Base-by-base conservation (phyloP, 2,329 filamentous ascomycete species). In the Nothopassalora personata region DNA sequence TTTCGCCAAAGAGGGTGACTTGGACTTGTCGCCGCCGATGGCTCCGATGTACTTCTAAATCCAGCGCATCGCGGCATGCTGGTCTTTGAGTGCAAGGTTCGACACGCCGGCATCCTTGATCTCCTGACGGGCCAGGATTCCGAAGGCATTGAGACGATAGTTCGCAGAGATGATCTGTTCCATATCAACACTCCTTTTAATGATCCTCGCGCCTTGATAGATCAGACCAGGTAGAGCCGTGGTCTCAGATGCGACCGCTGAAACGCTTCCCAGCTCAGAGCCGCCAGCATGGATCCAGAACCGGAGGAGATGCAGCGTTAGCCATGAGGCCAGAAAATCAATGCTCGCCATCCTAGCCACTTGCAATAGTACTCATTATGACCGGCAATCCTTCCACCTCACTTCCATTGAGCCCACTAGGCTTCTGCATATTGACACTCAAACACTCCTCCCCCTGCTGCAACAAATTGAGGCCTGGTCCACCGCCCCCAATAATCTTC, bases 131-230 rank as follows among this genome's bases (percentile, higher is more conserved):
- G 62, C 66, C 10, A 72, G 60, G 51, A 67, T 73, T 36, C 71
- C 73, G n/a, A 67, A 71, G 5, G 61, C 69, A 18, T 65, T 65
- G 1, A 74, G 62, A 27, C 72, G 68, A 51, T 73, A 70, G 46
- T 69, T 69, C 6, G 93, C 77, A 0, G 83, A 89, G 11, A 92
- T 85, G 0, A 86, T 86, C 72, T 89, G 84, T 33, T 78, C 78
- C 58, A 80, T 64, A 0, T 68, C 64, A 8, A 81, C 73, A 1
- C 79, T 79, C 53, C 73, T 70, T 33, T 64, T 53, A 1, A 79
- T 66, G 11, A 79, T 61, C 5, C 68, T 71, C 4, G 71, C 70
- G n/a, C 74, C 76, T 58, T 78, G 72, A 53, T 77, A 78, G 27
- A 60, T 54, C 30, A 57, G 23, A 66, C 73, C 72, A 4, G 67